phyloP scores from a whole-genome alignment of 306 rosid genomes.

The Gynostemma pentaphyllum region DNA sequence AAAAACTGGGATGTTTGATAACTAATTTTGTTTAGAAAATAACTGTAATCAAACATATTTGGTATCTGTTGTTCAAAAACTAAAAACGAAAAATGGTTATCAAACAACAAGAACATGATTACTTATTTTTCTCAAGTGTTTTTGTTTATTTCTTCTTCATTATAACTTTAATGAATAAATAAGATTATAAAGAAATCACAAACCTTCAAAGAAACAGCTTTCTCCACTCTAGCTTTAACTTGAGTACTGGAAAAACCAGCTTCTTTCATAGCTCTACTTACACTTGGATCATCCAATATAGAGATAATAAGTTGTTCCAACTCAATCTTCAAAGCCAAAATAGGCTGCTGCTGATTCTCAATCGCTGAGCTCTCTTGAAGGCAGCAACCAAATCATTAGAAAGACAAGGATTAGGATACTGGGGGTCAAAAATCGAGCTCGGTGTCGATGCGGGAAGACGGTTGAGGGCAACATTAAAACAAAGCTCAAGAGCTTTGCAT shows the following conservation, averaged over 20 bases:
- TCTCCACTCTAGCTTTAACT: conserved; percentile 58
- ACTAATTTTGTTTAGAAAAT: too few species aligned
- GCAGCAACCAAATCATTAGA: conserved; percentile 88
- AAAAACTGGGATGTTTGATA: too few species aligned
- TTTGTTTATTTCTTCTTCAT: too few species aligned
- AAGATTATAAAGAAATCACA: not conserved
- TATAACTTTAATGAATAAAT: too few species aligned
- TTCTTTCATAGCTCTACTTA: conserved; percentile 89
- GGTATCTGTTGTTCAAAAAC: too few species aligned
- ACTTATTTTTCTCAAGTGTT: too few species aligned
- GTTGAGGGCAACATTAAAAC: conserved; percentile 84
- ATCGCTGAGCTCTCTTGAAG: conserved; percentile 80
- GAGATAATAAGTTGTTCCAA: conserved; percentile 72
- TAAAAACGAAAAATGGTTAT: too few species aligned
- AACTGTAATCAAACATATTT: too few species aligned
- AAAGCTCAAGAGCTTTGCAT: conserved; percentile 86
- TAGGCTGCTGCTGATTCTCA: conserved; percentile 75
- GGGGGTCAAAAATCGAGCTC: conserved; percentile 54
- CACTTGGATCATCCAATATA: conserved; percentile 85
- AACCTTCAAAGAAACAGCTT: conserved; percentile 47
- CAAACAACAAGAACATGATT: too few species aligned
- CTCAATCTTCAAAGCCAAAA: conserved; percentile 72
- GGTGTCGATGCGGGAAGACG: conserved; percentile 70
- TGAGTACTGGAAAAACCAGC: conserved; percentile 82
- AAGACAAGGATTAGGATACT: conserved; percentile 50